Evolutionary conservation across 1,284 basidiomycete genomes (phyloP).

Genomic region (Sanghuangporus sanghuang): DNA sequence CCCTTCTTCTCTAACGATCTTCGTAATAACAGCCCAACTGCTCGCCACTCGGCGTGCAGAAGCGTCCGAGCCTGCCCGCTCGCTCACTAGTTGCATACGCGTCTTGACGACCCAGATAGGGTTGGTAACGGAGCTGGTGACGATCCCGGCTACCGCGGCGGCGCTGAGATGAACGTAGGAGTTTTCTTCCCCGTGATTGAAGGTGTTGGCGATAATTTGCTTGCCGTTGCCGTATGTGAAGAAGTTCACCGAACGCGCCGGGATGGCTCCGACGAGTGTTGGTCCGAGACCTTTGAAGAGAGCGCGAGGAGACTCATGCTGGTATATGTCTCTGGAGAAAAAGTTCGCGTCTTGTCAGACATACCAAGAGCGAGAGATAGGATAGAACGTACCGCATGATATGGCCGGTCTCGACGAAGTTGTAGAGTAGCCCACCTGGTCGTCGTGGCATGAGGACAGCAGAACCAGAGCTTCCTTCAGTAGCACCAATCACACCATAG

Average conservation of each 20-base stretch:
- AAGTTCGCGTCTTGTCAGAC: background rate
- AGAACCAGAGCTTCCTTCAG: slow-evolving; percentile 35
- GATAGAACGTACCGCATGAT: slow-evolving; percentile 67
- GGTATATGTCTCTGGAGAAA: slow-evolving; percentile 71
- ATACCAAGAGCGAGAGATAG: background rate
- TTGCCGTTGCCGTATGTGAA: slow-evolving; percentile 99
- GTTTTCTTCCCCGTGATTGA: slow-evolving; percentile 84
- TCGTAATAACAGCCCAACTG: slow-evolving; percentile 57
- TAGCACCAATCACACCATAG: slow-evolving; percentile 37
- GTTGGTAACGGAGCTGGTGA: slow-evolving; percentile 89
- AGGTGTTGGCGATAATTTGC: slow-evolving; percentile 76
- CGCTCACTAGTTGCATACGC: slow-evolving; percentile 69
- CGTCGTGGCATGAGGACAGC: slow-evolving; percentile 40
- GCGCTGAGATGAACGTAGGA: slow-evolving; percentile 82
- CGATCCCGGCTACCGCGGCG: slow-evolving; percentile 82
- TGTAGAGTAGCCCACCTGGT: slow-evolving; percentile 64
- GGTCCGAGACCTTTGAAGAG: slow-evolving; percentile 95
- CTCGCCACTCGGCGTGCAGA: slow-evolving; percentile 27
- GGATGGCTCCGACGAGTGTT: slow-evolving; percentile 91
- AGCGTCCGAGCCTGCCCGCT: slow-evolving; percentile 17
- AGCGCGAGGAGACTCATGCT: slow-evolving; percentile 86
- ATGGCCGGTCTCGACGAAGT: slow-evolving; percentile 93
- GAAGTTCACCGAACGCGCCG: slow-evolving; percentile 96
- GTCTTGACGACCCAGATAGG: slow-evolving; percentile 99
- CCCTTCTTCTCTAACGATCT: slow-evolving; percentile 82